Evolutionary conservation across 768 basidiomycete genomes (phyloP).

Genomic region (Kondoa subrosea): DNA sequence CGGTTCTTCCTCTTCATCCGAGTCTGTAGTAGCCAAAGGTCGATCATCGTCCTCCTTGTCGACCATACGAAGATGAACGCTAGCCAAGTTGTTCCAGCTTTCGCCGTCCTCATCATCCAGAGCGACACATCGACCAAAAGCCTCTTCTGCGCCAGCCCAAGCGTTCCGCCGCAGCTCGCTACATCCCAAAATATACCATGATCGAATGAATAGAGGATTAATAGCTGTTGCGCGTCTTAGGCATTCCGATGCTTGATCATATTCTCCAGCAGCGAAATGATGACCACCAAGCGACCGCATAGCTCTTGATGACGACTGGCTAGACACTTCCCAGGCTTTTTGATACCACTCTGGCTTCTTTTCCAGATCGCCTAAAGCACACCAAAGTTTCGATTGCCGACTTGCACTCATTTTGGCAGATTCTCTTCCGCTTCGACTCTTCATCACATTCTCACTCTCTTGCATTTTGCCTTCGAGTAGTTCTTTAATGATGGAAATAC

Average conservation of each 20-base stretch:
- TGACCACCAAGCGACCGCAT: conserved; percentile 80
- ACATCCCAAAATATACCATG: conserved; percentile 96
- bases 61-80: conserved; percentile 73
- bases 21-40: conserved; percentile 15
- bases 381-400: conserved; percentile 82
- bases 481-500: conserved; percentile 62
- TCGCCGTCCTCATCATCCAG: conserved; percentile 94
- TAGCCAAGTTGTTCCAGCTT: conserved; percentile 96
- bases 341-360: conserved; percentile 56
- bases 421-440: conserved; percentile 9
- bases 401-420: conserved; percentile 38
- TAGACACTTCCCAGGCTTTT: conserved; percentile 67
- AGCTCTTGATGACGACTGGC: conserved; percentile 64
- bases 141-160: conserved; percentile 67
- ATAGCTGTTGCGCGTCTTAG: conserved; percentile 63
- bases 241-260: conserved; percentile 45
- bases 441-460: conserved; percentile 56
- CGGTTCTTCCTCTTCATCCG: conserved; percentile 12
- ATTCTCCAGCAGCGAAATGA: conserved; percentile 55
- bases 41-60: conserved; percentile 33
- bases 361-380: conserved; percentile 82
- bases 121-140: conserved; percentile 67
- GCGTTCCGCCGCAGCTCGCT: conserved; percentile 62
- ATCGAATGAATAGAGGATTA: conserved; percentile 67
- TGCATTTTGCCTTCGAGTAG: conserved; percentile 64